phyloP scores from a whole-genome alignment of 345 rosid genomes.

The Eucalyptus cloeziana region DNA sequence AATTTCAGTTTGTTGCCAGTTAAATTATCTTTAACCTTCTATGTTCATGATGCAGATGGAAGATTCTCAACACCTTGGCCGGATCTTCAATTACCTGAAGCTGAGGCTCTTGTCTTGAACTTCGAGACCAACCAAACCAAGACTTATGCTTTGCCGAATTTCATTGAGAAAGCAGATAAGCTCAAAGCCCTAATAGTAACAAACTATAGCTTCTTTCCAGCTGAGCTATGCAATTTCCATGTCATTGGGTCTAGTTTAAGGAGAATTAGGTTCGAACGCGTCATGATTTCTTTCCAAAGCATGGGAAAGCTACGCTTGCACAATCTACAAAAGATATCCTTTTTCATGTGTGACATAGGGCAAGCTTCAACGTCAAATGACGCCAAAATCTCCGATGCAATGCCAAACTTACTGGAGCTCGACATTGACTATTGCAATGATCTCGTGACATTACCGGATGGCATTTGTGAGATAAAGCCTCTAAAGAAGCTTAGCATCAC shows the following conservation, averaged over 20 bases:
- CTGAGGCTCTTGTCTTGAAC: slow-evolving; percentile 41
- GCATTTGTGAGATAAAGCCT: slow-evolving; percentile 6
- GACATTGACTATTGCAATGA: slow-evolving; percentile 35
- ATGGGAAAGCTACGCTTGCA: not conserved
- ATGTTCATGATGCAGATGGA: slow-evolving; percentile 25
- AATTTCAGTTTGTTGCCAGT: not conserved
- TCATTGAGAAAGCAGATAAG: slow-evolving; percentile 25
- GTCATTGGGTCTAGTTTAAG: slow-evolving; percentile 25
- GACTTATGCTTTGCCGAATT: slow-evolving; percentile 28
- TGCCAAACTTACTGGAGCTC: slow-evolving; percentile 34
- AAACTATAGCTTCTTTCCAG: slow-evolving; percentile 13
- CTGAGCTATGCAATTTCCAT: slow-evolving; percentile 22
- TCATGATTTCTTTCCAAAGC: slow-evolving; percentile 3
- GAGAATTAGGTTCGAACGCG: slow-evolving; percentile 48
- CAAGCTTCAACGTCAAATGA: slow-evolving; percentile 2
- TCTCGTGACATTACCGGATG: slow-evolving; percentile 19
- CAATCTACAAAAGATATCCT: slow-evolving; percentile 34
- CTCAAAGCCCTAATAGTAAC: slow-evolving; percentile 35
- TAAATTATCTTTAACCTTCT: too few relatives aligned
- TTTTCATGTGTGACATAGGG: slow-evolving; percentile 29
- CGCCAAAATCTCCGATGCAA: not conserved
- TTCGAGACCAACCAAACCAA: slow-evolving; percentile 2
- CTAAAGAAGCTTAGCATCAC: slow-evolving; percentile 33
- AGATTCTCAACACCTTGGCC: slow-evolving; percentile 31
- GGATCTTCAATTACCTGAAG: slow-evolving; percentile 20